Percentiles rank a stretch among this genome's conserved stretches.
Evolutionary conservation across 1,284 basidiomycete genomes (phyloP).

Genomic region (Wallemia ichthyophaga): DNA sequence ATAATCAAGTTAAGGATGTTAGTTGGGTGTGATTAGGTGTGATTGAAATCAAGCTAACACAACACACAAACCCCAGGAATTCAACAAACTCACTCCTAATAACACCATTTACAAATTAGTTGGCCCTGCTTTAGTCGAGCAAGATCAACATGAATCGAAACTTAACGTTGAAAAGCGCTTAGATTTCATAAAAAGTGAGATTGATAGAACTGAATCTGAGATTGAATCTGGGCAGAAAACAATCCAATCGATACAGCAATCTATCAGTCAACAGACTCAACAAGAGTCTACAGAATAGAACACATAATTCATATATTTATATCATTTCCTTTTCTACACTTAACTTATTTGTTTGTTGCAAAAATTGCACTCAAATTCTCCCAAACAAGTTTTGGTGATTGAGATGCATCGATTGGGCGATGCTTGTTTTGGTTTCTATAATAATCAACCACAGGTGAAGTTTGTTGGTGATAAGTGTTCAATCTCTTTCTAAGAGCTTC

Average conservation of each 20-base stretch:
- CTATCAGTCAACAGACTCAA: not conserved
- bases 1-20: not conserved
- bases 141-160: constrained; percentile 66
- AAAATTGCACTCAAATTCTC: constrained; percentile 28
- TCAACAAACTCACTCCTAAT: constrained; percentile 36
- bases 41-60: no score
- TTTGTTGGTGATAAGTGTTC: constrained; percentile 61
- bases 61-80: constrained; percentile 32
- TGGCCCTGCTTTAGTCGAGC: constrained; percentile 66
- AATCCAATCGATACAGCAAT: not conserved
- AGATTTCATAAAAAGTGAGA: constrained; percentile 65
- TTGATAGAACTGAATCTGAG: constrained; percentile 13
- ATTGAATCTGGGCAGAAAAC: not conserved
- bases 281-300: not conserved
- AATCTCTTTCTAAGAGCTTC: constrained; percentile 78
- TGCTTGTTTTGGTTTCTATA: constrained; percentile 73
- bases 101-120: constrained; percentile 76
- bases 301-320: not conserved
- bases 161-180: constrained; percentile 68
- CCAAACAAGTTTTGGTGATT: constrained; percentile 75
- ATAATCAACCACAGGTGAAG: constrained; percentile 84
- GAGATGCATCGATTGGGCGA: constrained; percentile 71
- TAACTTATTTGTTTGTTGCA: not conserved
- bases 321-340: not conserved
- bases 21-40: not conserved